A percentile compares a stretch with the other conserved stretches of the same genome.
Conservation (phyloP, 495 filamentous ascomycete genomes). For the Xylaria castorea region DNA sequence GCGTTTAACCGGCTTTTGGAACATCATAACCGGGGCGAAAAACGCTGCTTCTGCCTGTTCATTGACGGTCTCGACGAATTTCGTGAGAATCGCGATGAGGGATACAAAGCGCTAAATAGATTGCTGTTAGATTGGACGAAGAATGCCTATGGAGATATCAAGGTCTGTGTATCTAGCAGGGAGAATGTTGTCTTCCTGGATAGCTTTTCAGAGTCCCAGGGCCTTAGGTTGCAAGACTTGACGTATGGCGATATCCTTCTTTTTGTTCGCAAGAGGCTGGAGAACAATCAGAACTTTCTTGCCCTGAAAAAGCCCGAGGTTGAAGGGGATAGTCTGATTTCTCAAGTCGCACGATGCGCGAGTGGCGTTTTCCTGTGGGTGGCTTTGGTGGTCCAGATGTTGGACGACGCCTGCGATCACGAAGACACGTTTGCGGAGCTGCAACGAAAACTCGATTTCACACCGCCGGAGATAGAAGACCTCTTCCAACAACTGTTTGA, state of each 20-base stretch:
- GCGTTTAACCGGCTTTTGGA: constrained; percentile 7
- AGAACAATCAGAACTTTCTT: neutral
- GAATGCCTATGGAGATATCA: neutral
- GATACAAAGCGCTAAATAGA: neutral
- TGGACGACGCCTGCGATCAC: constrained; percentile 9
- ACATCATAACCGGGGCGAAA: neutral
- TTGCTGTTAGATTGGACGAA: neutral
- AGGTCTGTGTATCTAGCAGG: neutral
- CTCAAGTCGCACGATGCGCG: neutral
- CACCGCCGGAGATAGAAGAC: constrained; percentile 3
- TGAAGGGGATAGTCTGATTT: neutral
- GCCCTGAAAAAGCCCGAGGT: neutral
- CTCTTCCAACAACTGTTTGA: constrained; percentile 2
- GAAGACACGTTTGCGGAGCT: constrained; percentile 1
- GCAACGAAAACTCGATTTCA: constrained; percentile 10
- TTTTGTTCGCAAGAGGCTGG: constrained; percentile 10
- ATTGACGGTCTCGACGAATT: constrained; percentile 16
- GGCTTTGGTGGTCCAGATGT: neutral
- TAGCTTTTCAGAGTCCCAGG: neutral
- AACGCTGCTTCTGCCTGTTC: constrained; percentile 19
- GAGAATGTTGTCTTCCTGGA: neutral
- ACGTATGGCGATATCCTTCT: neutral
- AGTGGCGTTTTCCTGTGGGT: constrained; percentile 17
- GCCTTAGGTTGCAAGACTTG: constrained; percentile 9
- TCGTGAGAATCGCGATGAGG: neutral